Percentiles rank a stretch among this genome's conserved stretches.
Conservation (phyloP, 257 asterid species). For the Solanum piurae region DNA sequence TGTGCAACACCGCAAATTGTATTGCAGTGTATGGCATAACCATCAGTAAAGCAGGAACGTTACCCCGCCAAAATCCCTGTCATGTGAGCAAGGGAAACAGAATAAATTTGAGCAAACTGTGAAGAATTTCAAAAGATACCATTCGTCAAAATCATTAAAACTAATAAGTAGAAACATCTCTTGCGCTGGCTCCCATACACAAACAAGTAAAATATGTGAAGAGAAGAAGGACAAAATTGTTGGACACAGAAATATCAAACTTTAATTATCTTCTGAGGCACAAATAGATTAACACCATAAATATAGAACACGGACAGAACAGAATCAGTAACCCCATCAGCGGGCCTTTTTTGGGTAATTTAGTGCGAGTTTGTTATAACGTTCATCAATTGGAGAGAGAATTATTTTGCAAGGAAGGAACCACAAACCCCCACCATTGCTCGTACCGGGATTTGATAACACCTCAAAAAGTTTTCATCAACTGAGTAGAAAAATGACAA, state of each 20-base stretch:
- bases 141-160: not conserved
- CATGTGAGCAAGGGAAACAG: not conserved
- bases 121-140: not conserved
- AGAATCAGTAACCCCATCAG: not conserved
- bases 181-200: not conserved
- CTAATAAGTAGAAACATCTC: not conserved
- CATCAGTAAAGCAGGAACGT: conserved; percentile 93
- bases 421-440: not conserved
- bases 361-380: not conserved
- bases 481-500: not conserved
- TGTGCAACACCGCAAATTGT: conserved; percentile 74
- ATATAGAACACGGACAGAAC: not conserved
- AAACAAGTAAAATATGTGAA: not conserved
- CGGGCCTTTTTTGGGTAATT: not conserved
- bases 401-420: not conserved
- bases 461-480: not conserved
- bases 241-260: not conserved
- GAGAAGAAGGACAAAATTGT: not conserved
- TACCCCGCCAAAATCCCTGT: conserved; percentile 98
- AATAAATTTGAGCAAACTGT: not conserved
- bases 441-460: not conserved
- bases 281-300: not conserved
- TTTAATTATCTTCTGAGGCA: not conserved
- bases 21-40: conserved; percentile 95
- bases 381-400: not conserved